Evolutionary conservation across 2,329 filamentous ascomycete genomes (phyloP).

Genomic region (Phaeoacremonium minimum): DNA sequence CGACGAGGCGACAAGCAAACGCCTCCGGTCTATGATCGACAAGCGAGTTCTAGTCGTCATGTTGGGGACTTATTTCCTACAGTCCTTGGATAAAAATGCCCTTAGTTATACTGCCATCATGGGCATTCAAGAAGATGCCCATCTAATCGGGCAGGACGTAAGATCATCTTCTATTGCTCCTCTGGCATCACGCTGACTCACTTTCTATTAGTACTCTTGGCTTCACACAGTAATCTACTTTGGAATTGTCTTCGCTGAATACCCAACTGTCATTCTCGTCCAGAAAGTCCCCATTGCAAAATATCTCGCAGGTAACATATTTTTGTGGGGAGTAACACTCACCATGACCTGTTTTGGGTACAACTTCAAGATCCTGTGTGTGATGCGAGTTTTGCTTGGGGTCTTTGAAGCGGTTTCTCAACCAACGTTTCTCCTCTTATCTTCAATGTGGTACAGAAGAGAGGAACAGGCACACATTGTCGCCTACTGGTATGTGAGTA

Average conservation of each 20-base stretch:
- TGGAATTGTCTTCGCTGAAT: constrained; percentile 66
- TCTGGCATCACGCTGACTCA: neutral
- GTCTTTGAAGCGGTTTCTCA: constrained; percentile 69
- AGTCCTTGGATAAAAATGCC: constrained; percentile 65
- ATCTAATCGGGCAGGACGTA: neutral
- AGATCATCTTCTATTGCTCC: neutral
- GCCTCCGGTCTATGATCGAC: constrained; percentile 63
- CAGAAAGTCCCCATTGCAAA: constrained; percentile 60
- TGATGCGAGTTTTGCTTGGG: constrained; percentile 62
- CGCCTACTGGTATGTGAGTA: constrained; percentile 62
- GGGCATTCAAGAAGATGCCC: neutral
- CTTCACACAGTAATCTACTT: constrained; percentile 73
- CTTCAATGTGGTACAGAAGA: constrained; percentile 66
- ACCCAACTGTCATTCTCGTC: constrained; percentile 57
- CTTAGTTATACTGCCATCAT: constrained; percentile 48
- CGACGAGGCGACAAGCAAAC: no score
- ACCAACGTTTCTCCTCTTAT: constrained; percentile 63
- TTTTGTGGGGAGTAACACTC: constrained; percentile 58
- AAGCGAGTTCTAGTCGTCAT: constrained; percentile 64
- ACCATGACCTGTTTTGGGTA: constrained; percentile 57
- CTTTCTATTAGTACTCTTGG: constrained; percentile 57
- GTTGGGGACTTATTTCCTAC: constrained; percentile 70
- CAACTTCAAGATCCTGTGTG: constrained; percentile 55
- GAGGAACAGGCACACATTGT: constrained; percentile 64
- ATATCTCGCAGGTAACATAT: constrained; percentile 59